Conservation (phyloP, 169 alveolate species). For the Eimeria acervulina region DNA sequence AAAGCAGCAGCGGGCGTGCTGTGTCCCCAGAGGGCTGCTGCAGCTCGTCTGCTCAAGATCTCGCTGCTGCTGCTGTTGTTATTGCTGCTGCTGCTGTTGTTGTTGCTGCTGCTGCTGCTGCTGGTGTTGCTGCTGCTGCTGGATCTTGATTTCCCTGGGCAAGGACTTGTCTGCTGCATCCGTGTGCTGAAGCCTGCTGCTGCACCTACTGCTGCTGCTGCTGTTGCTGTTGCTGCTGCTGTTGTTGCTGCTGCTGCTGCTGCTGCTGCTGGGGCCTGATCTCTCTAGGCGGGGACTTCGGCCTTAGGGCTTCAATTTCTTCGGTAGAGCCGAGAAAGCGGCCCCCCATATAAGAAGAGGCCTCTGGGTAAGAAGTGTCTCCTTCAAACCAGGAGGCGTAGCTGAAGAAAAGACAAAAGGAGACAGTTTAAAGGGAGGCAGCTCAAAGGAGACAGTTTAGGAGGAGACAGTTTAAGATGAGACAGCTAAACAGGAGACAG, state of each 20-base stretch:
- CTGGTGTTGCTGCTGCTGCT: slow-evolving; percentile 48
- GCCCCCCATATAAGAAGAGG: slow-evolving; percentile 53
- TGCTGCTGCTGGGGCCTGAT: slow-evolving; percentile 34
- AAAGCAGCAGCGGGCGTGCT: too few species aligned
- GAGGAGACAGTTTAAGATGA: neutral
- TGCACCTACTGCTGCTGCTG: slow-evolving; percentile 11
- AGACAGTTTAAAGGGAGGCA: neutral
- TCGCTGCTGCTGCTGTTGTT: slow-evolving; percentile 5
- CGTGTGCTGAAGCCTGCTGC: neutral
- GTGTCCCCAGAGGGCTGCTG: too few species aligned
- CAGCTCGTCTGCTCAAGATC: neutral
- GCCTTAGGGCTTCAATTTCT: slow-evolving; percentile 71
- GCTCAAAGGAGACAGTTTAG: neutral
- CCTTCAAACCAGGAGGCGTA: slow-evolving; percentile 83
- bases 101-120: too few species aligned
- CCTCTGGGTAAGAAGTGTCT: slow-evolving; percentile 67
- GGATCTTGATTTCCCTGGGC: neutral
- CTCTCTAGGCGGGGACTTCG: slow-evolving; percentile 66
- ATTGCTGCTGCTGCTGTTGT: slow-evolving; percentile 43
- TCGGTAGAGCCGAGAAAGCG: slow-evolving; percentile 63
- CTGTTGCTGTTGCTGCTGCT: slow-evolving; percentile 1
- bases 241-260: slow-evolving; percentile 48
- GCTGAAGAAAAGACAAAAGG: neutral
- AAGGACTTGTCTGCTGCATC: too few species aligned
- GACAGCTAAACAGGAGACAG: neutral